Evolutionary conservation across 345 rosid species (phyloP).

Genomic region (Noccaea bulbosa): DNA sequence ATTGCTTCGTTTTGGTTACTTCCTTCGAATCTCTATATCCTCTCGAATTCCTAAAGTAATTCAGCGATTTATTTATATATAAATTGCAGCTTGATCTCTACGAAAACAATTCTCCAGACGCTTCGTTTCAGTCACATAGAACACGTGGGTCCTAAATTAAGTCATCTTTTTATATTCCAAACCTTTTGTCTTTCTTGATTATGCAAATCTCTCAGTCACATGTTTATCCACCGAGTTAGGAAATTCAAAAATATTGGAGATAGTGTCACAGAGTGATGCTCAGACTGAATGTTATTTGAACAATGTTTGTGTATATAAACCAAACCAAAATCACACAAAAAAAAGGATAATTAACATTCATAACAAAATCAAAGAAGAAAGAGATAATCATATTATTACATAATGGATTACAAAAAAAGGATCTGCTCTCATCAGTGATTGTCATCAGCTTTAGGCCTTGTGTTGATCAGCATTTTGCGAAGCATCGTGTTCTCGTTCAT

Average conservation of each 20-base stretch:
- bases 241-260: conserved; percentile 2
- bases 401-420: not conserved
- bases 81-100: conserved; percentile 23
- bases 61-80: not conserved
- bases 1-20: conserved; percentile 30
- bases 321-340: not conserved
- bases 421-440: conserved; percentile 38
- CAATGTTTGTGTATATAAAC: not conserved
- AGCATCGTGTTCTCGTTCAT: conserved; percentile 75
- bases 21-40: conserved; percentile 10
- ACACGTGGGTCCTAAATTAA: conserved; percentile 33
- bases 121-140: conserved; percentile 16
- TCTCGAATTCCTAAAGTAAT: not conserved
- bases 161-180: not conserved
- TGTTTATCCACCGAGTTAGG: not conserved
- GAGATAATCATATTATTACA: conserved; percentile 1
- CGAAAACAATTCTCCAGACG: conserved; percentile 41
- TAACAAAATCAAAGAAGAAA: not conserved
- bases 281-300: not conserved
- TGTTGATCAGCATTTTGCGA: conserved; percentile 67
- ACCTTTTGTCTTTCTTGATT: not conserved
- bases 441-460: conserved; percentile 67
- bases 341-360: no score
- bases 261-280: not conserved
- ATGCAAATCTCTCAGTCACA: conserved; percentile 17